Evolutionary conservation across 2,329 filamentous ascomycete genomes (phyloP), one percentile per base, ranked within the genome.

Genomic region (Aquanectria penicillioides): DNA sequence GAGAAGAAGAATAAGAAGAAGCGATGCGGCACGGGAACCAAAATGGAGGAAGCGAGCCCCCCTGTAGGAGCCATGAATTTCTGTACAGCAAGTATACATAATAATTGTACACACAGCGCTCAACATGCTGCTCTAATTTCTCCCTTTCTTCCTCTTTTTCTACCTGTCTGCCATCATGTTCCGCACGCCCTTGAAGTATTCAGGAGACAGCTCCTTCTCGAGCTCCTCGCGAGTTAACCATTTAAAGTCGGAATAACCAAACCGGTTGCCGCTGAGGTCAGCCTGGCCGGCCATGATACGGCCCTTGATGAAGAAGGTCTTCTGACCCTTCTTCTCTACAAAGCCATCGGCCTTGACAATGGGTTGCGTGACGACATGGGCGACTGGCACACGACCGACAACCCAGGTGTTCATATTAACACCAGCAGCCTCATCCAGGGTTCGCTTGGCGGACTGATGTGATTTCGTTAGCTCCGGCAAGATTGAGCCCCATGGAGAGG

Each of bases 391-490:
- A 69, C 93, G 93, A 60, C 93, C 94, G 48, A 99, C 91, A 68
- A 98, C 87, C 94, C 95, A 99, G 53, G 93, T 97, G 81, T 98
- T 98, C 94, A 99, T 98, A 83, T 99, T 96, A 61, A 91, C 80
- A 57, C 95, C 95, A 9, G 90, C 93, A 4, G 92, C 83, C 69
- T 92, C 84, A 49, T 89, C 82, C 20, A 98, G 83, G 52, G 93
- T 88, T 59, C 93, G 86, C 73, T 93, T 86, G 31, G 94, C 93
- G 38, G 92, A 89, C 95, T 99, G 69, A 62, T 9, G 12, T 34
- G 17, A 53, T 13, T 22, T 18, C 25, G 54, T 73, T 67, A 70
- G 68, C 48, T 13, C 6, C 25, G 23, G 23, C 12, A 9, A 3
- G 6, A 46, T 31, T 15, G n/a, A n/a, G n/a, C n/a, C n/a, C n/a